Evolutionary conservation across 768 basidiomycete species (phyloP).

Genomic region (Pleurotus sapidus): DNA sequence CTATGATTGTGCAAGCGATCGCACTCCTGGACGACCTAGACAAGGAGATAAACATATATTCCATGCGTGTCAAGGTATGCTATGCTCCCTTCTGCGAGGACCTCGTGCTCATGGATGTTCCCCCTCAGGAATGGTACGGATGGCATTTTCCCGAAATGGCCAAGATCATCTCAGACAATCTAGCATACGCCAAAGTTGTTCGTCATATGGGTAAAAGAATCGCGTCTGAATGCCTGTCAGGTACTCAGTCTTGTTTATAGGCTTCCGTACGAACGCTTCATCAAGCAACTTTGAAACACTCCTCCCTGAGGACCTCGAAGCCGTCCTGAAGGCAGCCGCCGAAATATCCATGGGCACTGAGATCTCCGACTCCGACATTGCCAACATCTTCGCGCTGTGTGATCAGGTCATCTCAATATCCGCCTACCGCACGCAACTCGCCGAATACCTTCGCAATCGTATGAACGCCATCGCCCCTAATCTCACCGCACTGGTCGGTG

Average conservation of each 20-base stretch:
- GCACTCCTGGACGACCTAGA: slow-evolving; percentile 96
- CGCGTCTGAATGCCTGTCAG: no score
- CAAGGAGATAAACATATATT: slow-evolving; percentile 99
- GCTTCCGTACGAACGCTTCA: slow-evolving; percentile 92
- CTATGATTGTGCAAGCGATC: slow-evolving; percentile 99
- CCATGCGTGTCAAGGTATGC: slow-evolving; percentile 95
- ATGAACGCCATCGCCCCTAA: slow-evolving; percentile 99
- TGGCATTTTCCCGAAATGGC: slow-evolving; percentile 99
- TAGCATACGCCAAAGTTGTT: slow-evolving; percentile 95
- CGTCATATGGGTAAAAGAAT: slow-evolving; percentile 71
- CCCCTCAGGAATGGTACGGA: slow-evolving; percentile 94
- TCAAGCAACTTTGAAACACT: slow-evolving; percentile 84
- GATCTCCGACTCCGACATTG: slow-evolving; percentile 94
- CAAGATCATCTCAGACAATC: slow-evolving; percentile 96
- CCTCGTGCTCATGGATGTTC: neutral
- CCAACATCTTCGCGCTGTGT: slow-evolving; percentile 95
- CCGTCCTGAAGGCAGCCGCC: slow-evolving; percentile 90
- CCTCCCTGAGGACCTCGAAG: slow-evolving; percentile 97
- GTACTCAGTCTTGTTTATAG: slow-evolving; percentile 28
- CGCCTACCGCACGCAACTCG: slow-evolving; percentile 89
- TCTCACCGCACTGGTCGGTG: slow-evolving; percentile 87
- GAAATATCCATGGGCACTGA: slow-evolving; percentile 99
- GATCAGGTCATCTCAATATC: slow-evolving; percentile 98
- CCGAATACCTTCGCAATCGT: slow-evolving; percentile 95
- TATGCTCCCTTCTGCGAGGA: neutral